phyloP scores from a whole-genome alignment of 371 early-diverging fungal genomes.

The Mucor piriformis region DNA sequence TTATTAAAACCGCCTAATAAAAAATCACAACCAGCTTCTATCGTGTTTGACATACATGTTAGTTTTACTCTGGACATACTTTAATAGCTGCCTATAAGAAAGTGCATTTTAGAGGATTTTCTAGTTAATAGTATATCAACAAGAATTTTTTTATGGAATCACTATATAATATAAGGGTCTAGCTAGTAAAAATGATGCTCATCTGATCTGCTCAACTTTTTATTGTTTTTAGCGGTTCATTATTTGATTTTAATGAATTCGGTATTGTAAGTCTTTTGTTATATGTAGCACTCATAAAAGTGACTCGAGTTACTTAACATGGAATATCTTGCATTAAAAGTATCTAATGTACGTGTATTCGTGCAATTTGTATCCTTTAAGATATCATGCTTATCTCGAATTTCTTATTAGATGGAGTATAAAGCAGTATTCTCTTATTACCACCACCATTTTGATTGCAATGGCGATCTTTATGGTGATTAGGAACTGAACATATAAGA shows the following conservation, averaged over 20 bases:
- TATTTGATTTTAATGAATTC: slow-evolving; percentile 90
- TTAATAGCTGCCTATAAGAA: slow-evolving; percentile 64
- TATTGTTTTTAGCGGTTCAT: slow-evolving; percentile 82
- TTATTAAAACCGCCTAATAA: slow-evolving; percentile 45
- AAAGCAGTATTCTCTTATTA: no score
- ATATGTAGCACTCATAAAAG: no score
- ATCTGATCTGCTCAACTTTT: slow-evolving; percentile 76
- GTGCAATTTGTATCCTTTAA: slow-evolving; percentile 39
- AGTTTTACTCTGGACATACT: no score
- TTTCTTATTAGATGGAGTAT: slow-evolving; percentile 49
- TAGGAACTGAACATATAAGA: slow-evolving; percentile 50
- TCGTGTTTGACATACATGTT: slow-evolving; percentile 35
- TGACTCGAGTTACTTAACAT: slow-evolving; percentile 13
- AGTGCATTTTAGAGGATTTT: slow-evolving; percentile 99
- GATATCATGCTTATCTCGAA: slow-evolving; percentile 45
- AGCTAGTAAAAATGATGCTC: slow-evolving; percentile 94
- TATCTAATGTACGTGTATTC: slow-evolving; percentile 47
- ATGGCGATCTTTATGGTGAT: slow-evolving; percentile 51
- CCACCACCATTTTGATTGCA: slow-evolving; percentile 42
- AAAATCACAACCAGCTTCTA: slow-evolving; percentile 45
- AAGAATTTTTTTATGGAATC: slow-evolving; percentile 98
- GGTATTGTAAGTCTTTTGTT: slow-evolving; percentile 64
- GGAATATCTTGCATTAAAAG: slow-evolving; percentile 43
- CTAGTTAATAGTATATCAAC: slow-evolving; percentile 85
- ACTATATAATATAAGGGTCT: no score